These are phyloP conservation scores for Cerrena zonata DNA, from an alignment of 1,284 basidiomycete genomes.

Conservation along the genomic window DNA sequence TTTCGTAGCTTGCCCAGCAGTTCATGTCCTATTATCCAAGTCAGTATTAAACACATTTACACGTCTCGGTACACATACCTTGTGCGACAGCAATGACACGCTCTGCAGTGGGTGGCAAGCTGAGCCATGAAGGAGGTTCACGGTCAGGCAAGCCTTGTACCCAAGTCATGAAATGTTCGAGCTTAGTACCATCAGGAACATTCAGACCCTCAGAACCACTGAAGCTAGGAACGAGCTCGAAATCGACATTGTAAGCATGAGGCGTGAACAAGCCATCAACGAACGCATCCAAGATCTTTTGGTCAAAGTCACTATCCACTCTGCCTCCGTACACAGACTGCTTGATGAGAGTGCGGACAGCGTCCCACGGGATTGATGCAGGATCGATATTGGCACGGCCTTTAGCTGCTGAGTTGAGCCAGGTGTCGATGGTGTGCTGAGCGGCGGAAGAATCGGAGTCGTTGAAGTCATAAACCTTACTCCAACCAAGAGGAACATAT, in stretches of 20 bases:
- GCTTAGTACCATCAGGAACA: conserved; percentile 84
- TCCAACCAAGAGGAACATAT: conserved; percentile 93
- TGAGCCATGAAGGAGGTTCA: conserved; percentile 89
- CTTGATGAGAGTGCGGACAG: conserved; percentile 83
- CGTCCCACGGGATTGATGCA: conserved; percentile 86
- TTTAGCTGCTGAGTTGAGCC: conserved; percentile 76
- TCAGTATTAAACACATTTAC: neutral
- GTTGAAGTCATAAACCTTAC: conserved; percentile 94
- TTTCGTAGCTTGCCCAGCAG: conserved; percentile 82
- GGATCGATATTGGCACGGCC: conserved; percentile 89
- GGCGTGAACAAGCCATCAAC: conserved; percentile 86
- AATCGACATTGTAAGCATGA: conserved; percentile 85
- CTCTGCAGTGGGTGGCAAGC: conserved; percentile 85
- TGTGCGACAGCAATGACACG: conserved; percentile 85
- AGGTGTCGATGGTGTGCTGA: conserved; percentile 84
- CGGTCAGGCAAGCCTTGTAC: conserved; percentile 80
- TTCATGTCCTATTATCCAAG: conserved; percentile 57
- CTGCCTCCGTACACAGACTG: conserved; percentile 93
- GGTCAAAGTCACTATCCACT: conserved; percentile 91
- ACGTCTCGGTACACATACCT: conserved; percentile 46
- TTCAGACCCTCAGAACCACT: conserved; percentile 55
- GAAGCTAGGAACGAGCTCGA: conserved; percentile 73
- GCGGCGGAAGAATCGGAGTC: conserved; percentile 95
- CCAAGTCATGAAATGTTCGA: conserved; percentile 87
- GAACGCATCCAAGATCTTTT: conserved; percentile 84